Percentiles rank a stretch among this genome's conserved stretches.
These are phyloP conservation scores for Butyriboletus loyo DNA, from an alignment of 768 basidiomycete genomes.

Conservation along the genomic window DNA sequence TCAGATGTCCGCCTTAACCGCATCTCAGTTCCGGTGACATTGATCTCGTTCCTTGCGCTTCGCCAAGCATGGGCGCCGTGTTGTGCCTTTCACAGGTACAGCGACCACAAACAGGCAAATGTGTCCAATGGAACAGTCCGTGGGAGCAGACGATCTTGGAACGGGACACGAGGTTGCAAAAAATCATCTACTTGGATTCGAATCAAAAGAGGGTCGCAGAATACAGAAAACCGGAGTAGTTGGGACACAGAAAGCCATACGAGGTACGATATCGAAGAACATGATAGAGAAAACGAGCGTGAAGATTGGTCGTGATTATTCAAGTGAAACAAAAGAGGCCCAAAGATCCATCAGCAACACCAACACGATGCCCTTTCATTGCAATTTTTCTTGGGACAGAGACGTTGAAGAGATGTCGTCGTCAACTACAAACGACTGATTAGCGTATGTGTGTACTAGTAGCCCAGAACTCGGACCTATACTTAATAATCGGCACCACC, in stretches of 20 bases:
- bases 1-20: not conserved
- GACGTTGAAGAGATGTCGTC: not conserved
- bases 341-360: not conserved
- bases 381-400: not conserved
- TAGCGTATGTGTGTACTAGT: not conserved
- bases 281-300: conserved; percentile 1
- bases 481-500: not conserved
- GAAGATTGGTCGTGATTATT: not conserved
- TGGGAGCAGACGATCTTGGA: no score
- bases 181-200: not conserved
- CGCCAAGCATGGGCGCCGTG: not conserved
- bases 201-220: not conserved
- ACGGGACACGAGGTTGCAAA: no score
- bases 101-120: not conserved
- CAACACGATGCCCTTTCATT: not conserved
- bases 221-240: not conserved
- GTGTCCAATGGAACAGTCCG: no score
- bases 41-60: not conserved
- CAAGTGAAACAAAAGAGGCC: not conserved
- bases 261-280: not conserved
- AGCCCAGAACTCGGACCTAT: not conserved
- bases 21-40: not conserved
- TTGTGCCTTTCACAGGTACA: not conserved
- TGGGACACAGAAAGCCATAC: not conserved
- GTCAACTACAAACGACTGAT: not conserved